Percentiles rank a stretch among this genome's conserved stretches.
phyloP scores from a whole-genome alignment of 2,329 filamentous ascomycete genomes.

The Coniochaeta sp. region DNA sequence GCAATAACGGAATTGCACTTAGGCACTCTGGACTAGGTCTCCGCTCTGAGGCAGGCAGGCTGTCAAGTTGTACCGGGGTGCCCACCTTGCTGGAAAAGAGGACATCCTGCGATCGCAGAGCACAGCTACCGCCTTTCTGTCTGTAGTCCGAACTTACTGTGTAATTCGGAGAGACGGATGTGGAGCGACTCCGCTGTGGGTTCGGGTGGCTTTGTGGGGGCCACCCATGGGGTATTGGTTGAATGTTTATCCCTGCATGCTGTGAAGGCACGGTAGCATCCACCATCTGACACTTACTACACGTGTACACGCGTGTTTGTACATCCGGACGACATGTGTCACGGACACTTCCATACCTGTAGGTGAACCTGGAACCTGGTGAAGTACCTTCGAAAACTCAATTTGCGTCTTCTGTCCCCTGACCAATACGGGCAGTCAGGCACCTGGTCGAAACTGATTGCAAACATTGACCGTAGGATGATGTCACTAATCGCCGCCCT shows the following conservation, averaged over 20 bases:
- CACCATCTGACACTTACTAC: neutral
- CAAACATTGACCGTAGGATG: neutral
- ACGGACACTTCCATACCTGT: too few relatives aligned
- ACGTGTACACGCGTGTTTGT: neutral
- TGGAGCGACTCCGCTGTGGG: too few relatives aligned
- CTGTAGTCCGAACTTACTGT: too few relatives aligned
- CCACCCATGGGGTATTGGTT: neutral
- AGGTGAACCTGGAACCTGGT: too few relatives aligned
- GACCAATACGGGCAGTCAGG: neutral
- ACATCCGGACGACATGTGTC: too few relatives aligned
- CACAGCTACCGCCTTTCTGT: too few relatives aligned
- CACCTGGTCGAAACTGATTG: neutral
- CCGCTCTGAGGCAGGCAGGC: too few relatives aligned
- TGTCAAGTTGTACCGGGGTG: neutral
- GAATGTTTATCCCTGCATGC: neutral
- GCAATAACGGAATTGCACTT: too few relatives aligned
- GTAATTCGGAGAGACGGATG: too few relatives aligned
- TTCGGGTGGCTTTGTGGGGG: neutral
- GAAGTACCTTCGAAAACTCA: too few relatives aligned
- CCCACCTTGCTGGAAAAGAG: neutral
- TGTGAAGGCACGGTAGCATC: neutral
- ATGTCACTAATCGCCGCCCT: neutral
- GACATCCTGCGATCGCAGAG: neutral
- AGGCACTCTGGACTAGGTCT: too few relatives aligned
- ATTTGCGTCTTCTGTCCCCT: neutral